phyloP scores from a whole-genome alignment of 73 alveolate species.

The Paramecium sexaurelia region DNA sequence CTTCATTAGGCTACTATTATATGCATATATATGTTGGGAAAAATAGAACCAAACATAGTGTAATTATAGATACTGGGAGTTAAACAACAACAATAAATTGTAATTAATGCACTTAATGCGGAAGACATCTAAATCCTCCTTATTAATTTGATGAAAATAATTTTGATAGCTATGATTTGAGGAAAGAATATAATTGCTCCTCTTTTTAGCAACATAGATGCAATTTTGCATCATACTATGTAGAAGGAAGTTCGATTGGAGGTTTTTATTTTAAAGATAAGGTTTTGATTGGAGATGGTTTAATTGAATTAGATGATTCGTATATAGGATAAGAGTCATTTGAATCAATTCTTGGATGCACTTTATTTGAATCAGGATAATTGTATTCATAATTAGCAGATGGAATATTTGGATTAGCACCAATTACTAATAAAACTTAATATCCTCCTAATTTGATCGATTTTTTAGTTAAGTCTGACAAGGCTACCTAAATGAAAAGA shows the following conservation, averaged over 20 bases:
- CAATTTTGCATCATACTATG: constrained; percentile 76
- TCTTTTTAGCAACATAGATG: constrained; percentile 72
- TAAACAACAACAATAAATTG: constrained; percentile 94
- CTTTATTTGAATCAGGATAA: constrained; percentile 82
- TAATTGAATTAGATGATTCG: not conserved
- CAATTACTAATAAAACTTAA: constrained; percentile 65
- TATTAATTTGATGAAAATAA: not conserved
- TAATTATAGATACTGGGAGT: constrained; percentile 95
- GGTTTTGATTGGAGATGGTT: constrained; percentile 81
- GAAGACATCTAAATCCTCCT: constrained; percentile 79
- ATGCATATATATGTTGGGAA: constrained; percentile 25
- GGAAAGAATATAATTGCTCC: constrained; percentile 65
- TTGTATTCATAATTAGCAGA: constrained; percentile 89
- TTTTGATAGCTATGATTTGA: constrained; percentile 62
- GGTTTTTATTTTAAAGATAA: constrained; percentile 85
- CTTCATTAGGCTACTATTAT: constrained; percentile 33
- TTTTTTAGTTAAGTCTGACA: constrained; percentile 65
- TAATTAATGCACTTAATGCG: constrained; percentile 84
- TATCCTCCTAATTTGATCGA: constrained; percentile 71
- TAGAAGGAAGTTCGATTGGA: constrained; percentile 89
- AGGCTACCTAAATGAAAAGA: constrained; percentile 58
- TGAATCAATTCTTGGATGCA: constrained; percentile 89
- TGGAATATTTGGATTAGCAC: constrained; percentile 95
- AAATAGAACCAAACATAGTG: constrained; percentile 29
- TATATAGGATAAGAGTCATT: constrained; percentile 60